phyloP scores from a whole-genome alignment of 805 yeast genomes.

The Monosporozyma solicola region DNA sequence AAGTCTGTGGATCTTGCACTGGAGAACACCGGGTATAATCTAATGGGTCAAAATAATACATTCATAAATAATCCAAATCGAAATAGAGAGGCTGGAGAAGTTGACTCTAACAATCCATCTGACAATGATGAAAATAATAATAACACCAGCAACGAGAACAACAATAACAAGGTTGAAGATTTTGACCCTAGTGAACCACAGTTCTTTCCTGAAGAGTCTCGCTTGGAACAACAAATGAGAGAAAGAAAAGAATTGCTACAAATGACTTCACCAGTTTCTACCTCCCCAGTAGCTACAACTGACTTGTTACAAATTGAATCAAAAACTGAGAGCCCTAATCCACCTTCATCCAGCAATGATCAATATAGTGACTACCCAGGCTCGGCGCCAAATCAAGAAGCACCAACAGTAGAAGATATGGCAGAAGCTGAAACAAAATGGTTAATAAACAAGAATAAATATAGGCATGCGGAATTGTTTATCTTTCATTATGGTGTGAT shows the following conservation, averaged over 20 bases:
- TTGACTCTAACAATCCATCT: not conserved
- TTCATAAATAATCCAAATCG: not conserved
- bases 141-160: not conserved
- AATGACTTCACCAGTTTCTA: not conserved
- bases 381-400: not conserved
- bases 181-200: conserved; percentile 93
- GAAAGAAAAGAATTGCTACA: conserved; percentile 11
- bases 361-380: not conserved
- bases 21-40: not conserved
- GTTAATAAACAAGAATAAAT: not conserved
- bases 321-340: not conserved
- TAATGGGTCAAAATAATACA: conserved; percentile 4
- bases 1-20: not conserved
- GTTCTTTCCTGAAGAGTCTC: conserved; percentile 50
- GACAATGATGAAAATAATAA: not conserved
- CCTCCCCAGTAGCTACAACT: not conserved
- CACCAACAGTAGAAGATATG: not conserved
- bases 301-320: not conserved
- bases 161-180: conserved; percentile 37
- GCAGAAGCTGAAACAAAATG: not conserved
- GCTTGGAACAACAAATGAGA: conserved; percentile 15
- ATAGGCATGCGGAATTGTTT: conserved; percentile 71
- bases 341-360: not conserved
- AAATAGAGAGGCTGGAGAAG: not conserved
- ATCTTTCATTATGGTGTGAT: conserved; percentile 88